Percentiles rank a stretch among this genome's conserved stretches.
Conservation (phyloP, 2,329 filamentous ascomycete genomes). For the Fusarium torulosum region DNA sequence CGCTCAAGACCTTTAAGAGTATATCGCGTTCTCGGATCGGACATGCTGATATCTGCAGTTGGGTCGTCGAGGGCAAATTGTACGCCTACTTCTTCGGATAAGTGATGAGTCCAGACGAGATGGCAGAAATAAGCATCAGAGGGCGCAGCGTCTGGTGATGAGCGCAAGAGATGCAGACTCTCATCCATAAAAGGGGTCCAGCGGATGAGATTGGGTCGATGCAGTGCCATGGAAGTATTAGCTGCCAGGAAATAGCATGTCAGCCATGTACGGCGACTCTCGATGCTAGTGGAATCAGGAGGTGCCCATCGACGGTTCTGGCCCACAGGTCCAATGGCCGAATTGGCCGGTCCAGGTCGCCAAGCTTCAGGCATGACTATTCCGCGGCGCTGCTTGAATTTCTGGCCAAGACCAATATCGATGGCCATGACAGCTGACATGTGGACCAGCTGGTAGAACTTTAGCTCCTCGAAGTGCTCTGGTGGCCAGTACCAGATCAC, state of each 20-base stretch:
- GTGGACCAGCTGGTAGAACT: constrained; percentile 90
- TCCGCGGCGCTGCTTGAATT: constrained; percentile 38
- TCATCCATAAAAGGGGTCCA: constrained; percentile 73
- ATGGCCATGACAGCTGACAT: constrained; percentile 85
- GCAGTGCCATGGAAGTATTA: constrained; percentile 71
- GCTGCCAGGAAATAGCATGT: constrained; percentile 70
- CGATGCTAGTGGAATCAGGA: constrained; percentile 66
- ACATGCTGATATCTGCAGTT: constrained; percentile 64
- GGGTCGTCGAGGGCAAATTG: constrained; percentile 78
- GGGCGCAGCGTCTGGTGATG: constrained; percentile 66
- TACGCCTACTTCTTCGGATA: constrained; percentile 76
- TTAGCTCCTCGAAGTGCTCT: constrained; percentile 85
- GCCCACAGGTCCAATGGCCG: constrained; percentile 40
- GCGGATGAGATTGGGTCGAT: constrained; percentile 70
- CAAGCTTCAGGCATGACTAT: constrained; percentile 48
- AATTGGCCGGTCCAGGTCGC: constrained; percentile 51
- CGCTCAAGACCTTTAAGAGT: constrained; percentile 74
- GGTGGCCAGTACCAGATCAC: constrained; percentile 90
- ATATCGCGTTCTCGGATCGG: constrained; percentile 73
- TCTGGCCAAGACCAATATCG: constrained; percentile 79
- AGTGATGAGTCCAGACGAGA: constrained; percentile 69
- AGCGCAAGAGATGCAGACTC: constrained; percentile 67
- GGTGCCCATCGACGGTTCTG: constrained; percentile 52
- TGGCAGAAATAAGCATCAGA: constrained; percentile 70
- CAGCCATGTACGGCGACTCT: constrained; percentile 69